Percentiles rank a stretch among this genome's conserved stretches.
Conservation (phyloP, 805 yeast genomes). For the Barnettozyma salicaria region DNA sequence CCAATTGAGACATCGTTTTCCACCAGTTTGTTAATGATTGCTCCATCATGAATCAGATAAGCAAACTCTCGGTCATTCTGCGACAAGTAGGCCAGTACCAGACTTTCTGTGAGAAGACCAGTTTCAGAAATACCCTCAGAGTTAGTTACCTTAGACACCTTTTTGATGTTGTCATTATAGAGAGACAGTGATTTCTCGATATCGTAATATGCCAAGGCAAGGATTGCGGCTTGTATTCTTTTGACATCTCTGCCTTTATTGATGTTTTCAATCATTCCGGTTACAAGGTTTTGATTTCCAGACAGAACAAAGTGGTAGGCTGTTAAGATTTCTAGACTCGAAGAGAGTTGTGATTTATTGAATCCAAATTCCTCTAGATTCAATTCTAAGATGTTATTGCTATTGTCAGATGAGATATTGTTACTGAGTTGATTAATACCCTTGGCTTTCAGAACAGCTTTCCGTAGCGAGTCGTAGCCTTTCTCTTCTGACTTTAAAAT, state of each 20-base stretch:
- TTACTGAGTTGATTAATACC: neutral
- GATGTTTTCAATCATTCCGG: neutral
- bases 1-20: constrained; percentile 36
- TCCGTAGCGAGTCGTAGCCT: constrained; percentile 1
- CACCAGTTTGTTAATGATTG: constrained; percentile 33
- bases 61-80: constrained; percentile 51
- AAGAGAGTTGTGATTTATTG: too few relatives aligned
- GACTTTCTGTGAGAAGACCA: constrained; percentile 41
- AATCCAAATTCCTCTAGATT: neutral
- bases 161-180: constrained; percentile 41
- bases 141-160: constrained; percentile 31
- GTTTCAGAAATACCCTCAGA: constrained; percentile 33
- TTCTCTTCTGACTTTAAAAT: constrained; percentile 1
- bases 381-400: too few relatives aligned
- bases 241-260: constrained; percentile 10
- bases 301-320: constrained; percentile 7
- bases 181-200: constrained; percentile 35
- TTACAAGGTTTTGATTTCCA: neutral
- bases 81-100: constrained; percentile 38
- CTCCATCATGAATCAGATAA: constrained; percentile 42
- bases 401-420: too few relatives aligned
- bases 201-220: constrained; percentile 36
- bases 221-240: constrained; percentile 35
- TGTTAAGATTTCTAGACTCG: constrained; percentile 1
- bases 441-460: constrained; percentile 2